These are phyloP conservation scores for Saturnispora serradocipensis DNA, from an alignment of 805 yeast species.

Conservation along the genomic window DNA sequence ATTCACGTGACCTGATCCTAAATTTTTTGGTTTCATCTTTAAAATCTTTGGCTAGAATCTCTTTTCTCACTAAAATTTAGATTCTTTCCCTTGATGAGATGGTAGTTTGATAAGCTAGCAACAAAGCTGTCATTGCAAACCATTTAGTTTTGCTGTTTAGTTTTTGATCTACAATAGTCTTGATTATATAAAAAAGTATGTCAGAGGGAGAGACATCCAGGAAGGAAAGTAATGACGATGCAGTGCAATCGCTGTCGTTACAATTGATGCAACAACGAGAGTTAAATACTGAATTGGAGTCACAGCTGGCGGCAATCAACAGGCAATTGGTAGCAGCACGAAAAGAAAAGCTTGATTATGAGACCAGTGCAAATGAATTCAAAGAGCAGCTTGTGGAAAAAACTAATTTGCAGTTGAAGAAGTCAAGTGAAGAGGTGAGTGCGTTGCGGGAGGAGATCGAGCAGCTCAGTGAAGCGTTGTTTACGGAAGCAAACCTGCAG, in stretches of 20 bases:
- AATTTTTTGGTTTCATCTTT: background rate
- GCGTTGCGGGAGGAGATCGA: constrained; percentile 66
- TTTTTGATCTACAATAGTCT: background rate
- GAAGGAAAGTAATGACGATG: background rate
- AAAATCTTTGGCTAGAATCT: too few species aligned
- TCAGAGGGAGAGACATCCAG: background rate
- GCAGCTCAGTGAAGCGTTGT: constrained; percentile 66
- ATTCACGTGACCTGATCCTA: background rate
- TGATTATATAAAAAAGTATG: background rate
- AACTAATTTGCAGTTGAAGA: constrained; percentile 2
- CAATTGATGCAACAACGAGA: constrained; percentile 23
- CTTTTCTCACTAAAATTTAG: too few species aligned
- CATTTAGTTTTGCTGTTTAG: background rate
- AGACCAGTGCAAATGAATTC: constrained; percentile 5
- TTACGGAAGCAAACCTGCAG: constrained; percentile 79
- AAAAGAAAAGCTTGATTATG: constrained; percentile 12
- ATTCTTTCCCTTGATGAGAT: background rate
- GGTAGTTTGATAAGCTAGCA: background rate
- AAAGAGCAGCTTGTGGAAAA: constrained; percentile 3
- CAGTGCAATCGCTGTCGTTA: constrained; percentile 19
- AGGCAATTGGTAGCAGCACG: constrained; percentile 24
- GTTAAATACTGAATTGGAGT: constrained; percentile 8
- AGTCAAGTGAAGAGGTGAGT: constrained; percentile 36
- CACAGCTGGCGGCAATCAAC: constrained; percentile 25
- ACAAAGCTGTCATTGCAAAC: background rate